These are phyloP conservation scores for Acorus gramineus DNA, from an alignment of 106 monocot genomes.

Conservation along the genomic window DNA sequence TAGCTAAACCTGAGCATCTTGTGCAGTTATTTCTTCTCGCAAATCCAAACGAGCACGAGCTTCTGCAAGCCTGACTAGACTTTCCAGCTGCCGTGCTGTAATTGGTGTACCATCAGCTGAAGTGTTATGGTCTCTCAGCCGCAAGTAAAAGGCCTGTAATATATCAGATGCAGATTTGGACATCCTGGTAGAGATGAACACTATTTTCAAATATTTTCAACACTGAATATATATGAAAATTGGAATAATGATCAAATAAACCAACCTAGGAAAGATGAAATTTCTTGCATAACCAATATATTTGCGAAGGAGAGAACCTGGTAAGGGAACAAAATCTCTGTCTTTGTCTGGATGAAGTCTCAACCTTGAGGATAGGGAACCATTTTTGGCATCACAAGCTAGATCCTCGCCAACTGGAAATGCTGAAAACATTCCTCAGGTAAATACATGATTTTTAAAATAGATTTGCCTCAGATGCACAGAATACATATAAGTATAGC, in stretches of 20 bases:
- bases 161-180: slow-evolving; percentile 78
- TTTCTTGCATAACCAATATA: slow-evolving; percentile 92
- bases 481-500: background rate
- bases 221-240: too few species aligned
- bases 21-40: slow-evolving; percentile 76
- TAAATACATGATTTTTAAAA: background rate
- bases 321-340: slow-evolving; percentile 73
- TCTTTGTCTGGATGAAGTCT: slow-evolving; percentile 71
- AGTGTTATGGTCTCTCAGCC: slow-evolving; percentile 65
- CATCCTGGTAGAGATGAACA: slow-evolving; percentile 33
- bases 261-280: slow-evolving; percentile 66
- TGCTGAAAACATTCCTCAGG: slow-evolving; percentile 16
- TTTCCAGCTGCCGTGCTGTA: slow-evolving; percentile 91
- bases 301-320: slow-evolving; percentile 80
- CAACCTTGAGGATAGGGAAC: slow-evolving; percentile 60
- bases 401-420: slow-evolving; percentile 19
- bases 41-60: slow-evolving; percentile 94
- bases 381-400: slow-evolving; percentile 15
- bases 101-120: slow-evolving; percentile 96
- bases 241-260: too few species aligned
- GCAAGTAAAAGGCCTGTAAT: slow-evolving; percentile 81
- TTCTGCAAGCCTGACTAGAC: slow-evolving; percentile 91
- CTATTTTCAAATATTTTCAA: too few species aligned
- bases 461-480: background rate
- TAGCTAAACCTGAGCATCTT: slow-evolving; percentile 72